Evolutionary conservation across 768 basidiomycete genomes (phyloP), one percentile per base, ranked within the genome.

Genomic region (Boletus subcaerulescens): DNA sequence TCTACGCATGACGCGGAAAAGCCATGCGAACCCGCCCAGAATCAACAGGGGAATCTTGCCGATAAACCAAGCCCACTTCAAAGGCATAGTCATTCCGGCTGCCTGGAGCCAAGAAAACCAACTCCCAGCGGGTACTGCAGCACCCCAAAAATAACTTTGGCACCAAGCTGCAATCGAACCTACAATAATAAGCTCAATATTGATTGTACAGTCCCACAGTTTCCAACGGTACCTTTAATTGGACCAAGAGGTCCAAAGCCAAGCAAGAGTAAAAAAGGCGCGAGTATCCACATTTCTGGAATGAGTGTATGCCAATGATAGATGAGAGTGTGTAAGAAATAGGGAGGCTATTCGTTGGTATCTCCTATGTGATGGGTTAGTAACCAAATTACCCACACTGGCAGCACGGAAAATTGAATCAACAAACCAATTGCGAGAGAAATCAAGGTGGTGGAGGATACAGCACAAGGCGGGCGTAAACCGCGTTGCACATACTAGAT

Each of bases 31-130:
- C 10, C 55, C 3, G 20, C 31, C 15, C 3, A 43, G 52, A 5
- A 44, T 2, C 31, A 54, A 5, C 0, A 26, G 1, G 5, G 50
- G 61, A 0, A 35, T 7, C 15, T 33, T 55, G 9, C 22, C 4
- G 29, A 42, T 35, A 15, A 40, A 3, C 5, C 53, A 36, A 31
- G 38, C 42, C 59, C 59, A 61, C 35, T 39, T 20, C 0, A 55
- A 59, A 3, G 42, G 31, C 10, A 2, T 10, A 3, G 55, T 53
- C 56, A 52, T 56, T 10, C 50, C 63, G 17, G 59, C 56, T 11
- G 52, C 41, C 35, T 61, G 62, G 2, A 65, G 52, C 15, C 18
- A 33, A 8, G 63, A 17, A 33, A 64, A 64, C 53, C 56, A 64
- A 26, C 56, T 55, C 3, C 45, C 45, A 3, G 59, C 0, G 20